Evolutionary conservation across 23 red algal genomes (phyloP).

Genomic region (Cyanidioschyzon merolae): DNA sequence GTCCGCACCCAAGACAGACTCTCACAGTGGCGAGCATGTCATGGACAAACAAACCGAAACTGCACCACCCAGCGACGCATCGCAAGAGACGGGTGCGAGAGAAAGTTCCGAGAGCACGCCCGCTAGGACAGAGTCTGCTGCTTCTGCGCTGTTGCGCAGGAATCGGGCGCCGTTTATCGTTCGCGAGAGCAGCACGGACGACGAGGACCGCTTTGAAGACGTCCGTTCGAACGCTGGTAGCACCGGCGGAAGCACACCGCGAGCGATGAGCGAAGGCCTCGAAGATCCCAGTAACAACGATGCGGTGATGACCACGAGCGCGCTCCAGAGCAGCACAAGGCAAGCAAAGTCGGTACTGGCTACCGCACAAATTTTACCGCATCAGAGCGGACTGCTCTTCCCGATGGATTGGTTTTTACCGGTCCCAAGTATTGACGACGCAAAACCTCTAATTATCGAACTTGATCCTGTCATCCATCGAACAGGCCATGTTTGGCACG

Average conservation of each 20-base stretch:
- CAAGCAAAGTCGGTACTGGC: not conserved
- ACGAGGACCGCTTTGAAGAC: slow-evolving; percentile 4
- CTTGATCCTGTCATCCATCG: slow-evolving; percentile 26
- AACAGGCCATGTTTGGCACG: slow-evolving; percentile 71
- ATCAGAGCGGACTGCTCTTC: not conserved
- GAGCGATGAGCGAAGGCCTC: not conserved
- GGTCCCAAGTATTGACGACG: not conserved
- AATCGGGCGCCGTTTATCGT: not conserved
- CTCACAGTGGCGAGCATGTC: not conserved
- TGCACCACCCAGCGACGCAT: not conserved
- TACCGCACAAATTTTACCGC: not conserved
- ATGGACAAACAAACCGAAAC: too few relatives aligned
- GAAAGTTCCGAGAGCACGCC: not conserved
- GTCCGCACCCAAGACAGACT: not conserved
- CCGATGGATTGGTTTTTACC: not conserved
- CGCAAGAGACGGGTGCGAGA: not conserved
- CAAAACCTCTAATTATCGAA: slow-evolving; percentile 15
- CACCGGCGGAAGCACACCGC: not conserved
- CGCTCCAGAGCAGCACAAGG: too few relatives aligned
- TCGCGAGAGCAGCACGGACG: not conserved
- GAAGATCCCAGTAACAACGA: not conserved
- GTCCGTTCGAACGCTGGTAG: not conserved
- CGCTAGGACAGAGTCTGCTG: not conserved
- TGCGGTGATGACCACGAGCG: not conserved
- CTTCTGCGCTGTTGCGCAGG: not conserved